phyloP scores from a whole-genome alignment of 2,329 filamentous ascomycete genomes.

The Penicillium sp. region DNA sequence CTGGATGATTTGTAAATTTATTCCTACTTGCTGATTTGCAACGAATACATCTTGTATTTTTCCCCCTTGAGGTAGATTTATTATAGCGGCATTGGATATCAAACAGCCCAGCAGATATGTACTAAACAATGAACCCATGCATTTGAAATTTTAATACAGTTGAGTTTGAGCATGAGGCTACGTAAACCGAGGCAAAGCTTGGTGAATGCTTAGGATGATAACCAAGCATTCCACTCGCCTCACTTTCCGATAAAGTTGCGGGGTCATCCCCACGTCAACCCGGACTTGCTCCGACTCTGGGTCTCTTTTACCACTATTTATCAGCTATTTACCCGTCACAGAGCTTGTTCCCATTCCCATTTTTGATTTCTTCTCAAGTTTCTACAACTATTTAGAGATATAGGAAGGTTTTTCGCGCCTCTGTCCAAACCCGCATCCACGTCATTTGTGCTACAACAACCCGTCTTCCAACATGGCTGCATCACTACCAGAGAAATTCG shows the following conservation, averaged over 20 bases:
- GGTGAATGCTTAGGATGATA: not conserved
- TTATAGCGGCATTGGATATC: conserved; percentile 11
- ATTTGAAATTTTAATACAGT: not conserved
- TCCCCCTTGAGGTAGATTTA: conserved; percentile 11
- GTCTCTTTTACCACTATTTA: not conserved
- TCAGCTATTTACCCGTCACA: not conserved
- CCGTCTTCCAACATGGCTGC: not conserved
- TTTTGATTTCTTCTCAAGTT: not conserved
- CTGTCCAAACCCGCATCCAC: not conserved
- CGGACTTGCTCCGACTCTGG: conserved; percentile 21
- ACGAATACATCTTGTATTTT: conserved; percentile 14
- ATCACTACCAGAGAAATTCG: conserved; percentile 32
- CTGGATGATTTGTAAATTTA: conserved; percentile 37
- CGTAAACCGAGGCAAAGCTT: not conserved
- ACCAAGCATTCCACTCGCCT: conserved; percentile 15
- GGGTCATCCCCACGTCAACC: conserved; percentile 12
- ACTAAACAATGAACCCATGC: conserved; percentile 7
- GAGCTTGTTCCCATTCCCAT: not conserved
- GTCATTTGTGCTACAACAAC: not conserved
- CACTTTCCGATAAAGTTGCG: conserved; percentile 12
- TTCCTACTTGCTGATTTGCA: conserved; percentile 5
- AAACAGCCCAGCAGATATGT: not conserved
- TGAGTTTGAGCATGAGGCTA: not conserved
- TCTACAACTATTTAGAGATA: not conserved
- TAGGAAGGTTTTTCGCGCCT: not conserved